phyloP scores from a whole-genome alignment of 2,329 filamentous ascomycete species.

The Xylaria sp. region DNA sequence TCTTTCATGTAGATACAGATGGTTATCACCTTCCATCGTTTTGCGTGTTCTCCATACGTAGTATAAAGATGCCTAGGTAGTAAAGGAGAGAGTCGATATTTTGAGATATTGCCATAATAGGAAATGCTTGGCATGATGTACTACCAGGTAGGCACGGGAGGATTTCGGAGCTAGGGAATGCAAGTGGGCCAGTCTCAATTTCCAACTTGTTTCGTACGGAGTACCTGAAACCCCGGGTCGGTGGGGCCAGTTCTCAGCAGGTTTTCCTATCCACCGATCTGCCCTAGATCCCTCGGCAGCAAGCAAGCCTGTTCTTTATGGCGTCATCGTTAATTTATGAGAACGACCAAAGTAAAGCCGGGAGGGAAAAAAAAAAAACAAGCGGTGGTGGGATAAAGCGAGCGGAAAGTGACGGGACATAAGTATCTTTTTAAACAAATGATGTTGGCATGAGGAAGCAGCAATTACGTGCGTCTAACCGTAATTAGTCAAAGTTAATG shows the following conservation, averaged over 20 bases:
- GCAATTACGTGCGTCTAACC: neutral
- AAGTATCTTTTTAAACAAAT: neutral
- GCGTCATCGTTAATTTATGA: constrained; percentile 17
- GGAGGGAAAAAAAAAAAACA: no score
- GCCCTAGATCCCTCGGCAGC: constrained; percentile 19
- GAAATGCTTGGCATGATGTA: constrained; percentile 25
- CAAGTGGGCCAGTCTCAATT: constrained; percentile 12
- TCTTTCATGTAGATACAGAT: no score
- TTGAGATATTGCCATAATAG: constrained; percentile 28
- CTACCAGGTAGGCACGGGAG: constrained; percentile 22
- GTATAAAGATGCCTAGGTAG: no score
- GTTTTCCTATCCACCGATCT: constrained; percentile 5
- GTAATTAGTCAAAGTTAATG: neutral
- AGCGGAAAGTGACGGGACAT: neutral
- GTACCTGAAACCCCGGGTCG: constrained; percentile 25
- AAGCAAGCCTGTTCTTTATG: constrained; percentile 10
- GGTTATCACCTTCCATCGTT: no score
- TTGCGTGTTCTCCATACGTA: no score
- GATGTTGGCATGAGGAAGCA: neutral
- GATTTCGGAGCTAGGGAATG: constrained; percentile 7
- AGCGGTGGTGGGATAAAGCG: neutral
- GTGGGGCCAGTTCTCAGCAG: neutral
- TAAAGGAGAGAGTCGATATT: no score
- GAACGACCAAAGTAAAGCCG: neutral
- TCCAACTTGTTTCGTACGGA: constrained; percentile 21